Evolutionary conservation across 2,329 filamentous ascomycete species (phyloP).

Genomic region (Stachybotrys elegans): DNA sequence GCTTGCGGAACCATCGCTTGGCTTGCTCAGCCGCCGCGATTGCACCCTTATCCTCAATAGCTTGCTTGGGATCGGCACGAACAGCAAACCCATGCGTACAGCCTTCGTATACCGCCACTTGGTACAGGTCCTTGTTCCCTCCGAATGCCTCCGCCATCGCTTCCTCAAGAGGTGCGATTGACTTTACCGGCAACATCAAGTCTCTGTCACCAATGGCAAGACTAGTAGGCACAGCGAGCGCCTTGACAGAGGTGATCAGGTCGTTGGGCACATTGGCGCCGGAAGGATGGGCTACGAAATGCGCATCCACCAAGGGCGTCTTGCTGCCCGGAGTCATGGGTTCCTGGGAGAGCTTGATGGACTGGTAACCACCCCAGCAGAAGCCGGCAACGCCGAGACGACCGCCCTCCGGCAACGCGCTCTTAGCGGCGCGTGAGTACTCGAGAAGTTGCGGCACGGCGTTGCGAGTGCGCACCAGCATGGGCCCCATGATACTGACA

Average conservation of each 20-base stretch:
- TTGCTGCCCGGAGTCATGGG: background rate
- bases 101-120: background rate
- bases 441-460: background rate
- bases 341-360: slow-evolving; percentile 2
- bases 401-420: background rate
- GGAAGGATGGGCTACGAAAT: background rate
- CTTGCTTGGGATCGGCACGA: background rate
- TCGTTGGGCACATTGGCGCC: background rate
- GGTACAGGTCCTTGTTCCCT: background rate
- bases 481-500: background rate
- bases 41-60: background rate
- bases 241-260: background rate
- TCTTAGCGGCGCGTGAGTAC: background rate
- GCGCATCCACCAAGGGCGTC: background rate
- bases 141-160: background rate
- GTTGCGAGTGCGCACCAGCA: background rate
- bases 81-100: background rate
- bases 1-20: background rate
- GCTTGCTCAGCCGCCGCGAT: background rate
- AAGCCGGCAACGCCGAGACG: background rate
- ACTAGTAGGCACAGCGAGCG: background rate
- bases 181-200: background rate
- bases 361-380: background rate
- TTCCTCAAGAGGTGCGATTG: background rate
- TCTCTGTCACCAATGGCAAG: background rate